Evolutionary conservation across 345 rosid species (phyloP).

Genomic region (Citrus cavaleriei): DNA sequence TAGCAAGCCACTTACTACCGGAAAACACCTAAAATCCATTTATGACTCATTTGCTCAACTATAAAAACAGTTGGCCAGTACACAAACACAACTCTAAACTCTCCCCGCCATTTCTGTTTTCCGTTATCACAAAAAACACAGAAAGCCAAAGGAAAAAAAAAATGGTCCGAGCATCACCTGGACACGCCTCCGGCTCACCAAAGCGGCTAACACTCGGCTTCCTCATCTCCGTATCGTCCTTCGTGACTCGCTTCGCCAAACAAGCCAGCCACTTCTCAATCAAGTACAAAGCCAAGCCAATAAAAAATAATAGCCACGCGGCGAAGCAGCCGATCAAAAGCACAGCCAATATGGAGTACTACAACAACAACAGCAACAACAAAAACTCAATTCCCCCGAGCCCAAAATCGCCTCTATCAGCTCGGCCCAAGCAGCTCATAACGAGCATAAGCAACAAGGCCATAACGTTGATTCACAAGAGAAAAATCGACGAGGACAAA

Average conservation of each 20-base stretch:
- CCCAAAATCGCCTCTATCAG: slow-evolving; percentile 30
- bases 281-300: not conserved
- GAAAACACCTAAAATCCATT: slow-evolving; percentile 9
- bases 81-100: not conserved
- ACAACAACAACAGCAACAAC: not conserved
- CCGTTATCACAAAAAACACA: not conserved
- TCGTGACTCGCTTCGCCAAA: slow-evolving; percentile 30
- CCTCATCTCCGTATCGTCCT: not conserved
- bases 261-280: slow-evolving; percentile 45
- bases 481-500: slow-evolving; percentile 9
- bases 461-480: slow-evolving; percentile 36
- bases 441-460: slow-evolving; percentile 56
- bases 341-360: not conserved
- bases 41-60: not conserved
- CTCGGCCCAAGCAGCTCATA: slow-evolving; percentile 46
- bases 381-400: not conserved
- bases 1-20: slow-evolving; percentile 12
- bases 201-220: slow-evolving; percentile 37
- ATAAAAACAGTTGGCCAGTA: not conserved
- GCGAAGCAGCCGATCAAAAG: not conserved
- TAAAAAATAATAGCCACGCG: not conserved
- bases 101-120: not conserved
- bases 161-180: slow-evolving; percentile 19
- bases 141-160: too few relatives aligned
- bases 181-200: slow-evolving; percentile 10